Percentiles rank a stretch among this genome's conserved stretches.
Evolutionary conservation across 371 early-diverging fungal species (phyloP).

Genomic region (Mortierella sp.): DNA sequence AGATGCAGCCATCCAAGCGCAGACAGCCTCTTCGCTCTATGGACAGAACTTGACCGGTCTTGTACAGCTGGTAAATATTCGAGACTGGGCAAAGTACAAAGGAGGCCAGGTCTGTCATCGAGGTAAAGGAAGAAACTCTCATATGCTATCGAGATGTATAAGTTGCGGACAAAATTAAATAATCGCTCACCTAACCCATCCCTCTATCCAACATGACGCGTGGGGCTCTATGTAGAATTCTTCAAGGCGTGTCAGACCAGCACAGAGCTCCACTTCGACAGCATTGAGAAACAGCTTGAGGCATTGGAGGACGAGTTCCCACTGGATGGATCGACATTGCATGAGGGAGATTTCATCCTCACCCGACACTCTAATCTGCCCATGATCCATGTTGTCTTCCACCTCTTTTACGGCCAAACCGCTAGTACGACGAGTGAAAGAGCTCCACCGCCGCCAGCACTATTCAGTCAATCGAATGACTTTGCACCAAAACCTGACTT

Average conservation of each 20-base stretch:
- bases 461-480: constrained; percentile 22
- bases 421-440: neutral
- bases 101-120: constrained; percentile 72
- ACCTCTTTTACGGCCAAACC: constrained; percentile 57
- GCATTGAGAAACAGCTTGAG: constrained; percentile 73
- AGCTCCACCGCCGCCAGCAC: neutral
- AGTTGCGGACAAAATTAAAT: neutral
- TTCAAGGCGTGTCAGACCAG: constrained; percentile 75
- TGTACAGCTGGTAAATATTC: constrained; percentile 68
- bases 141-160: neutral
- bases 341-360: constrained; percentile 76
- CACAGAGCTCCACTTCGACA: constrained; percentile 84
- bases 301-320: constrained; percentile 65
- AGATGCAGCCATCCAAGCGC: constrained; percentile 75
- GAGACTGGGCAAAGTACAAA: constrained; percentile 71
- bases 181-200: too few species aligned
- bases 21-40: constrained; percentile 77
- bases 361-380: constrained; percentile 85
- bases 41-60: constrained; percentile 73
- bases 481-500: constrained; percentile 46
- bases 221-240: constrained; percentile 66
- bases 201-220: too few species aligned
- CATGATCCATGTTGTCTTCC: constrained; percentile 78
- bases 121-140: constrained; percentile 52
- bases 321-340: constrained; percentile 51